phyloP scores from a whole-genome alignment of 331 rosid genomes.

The Rhamnella rubrinervis region DNA sequence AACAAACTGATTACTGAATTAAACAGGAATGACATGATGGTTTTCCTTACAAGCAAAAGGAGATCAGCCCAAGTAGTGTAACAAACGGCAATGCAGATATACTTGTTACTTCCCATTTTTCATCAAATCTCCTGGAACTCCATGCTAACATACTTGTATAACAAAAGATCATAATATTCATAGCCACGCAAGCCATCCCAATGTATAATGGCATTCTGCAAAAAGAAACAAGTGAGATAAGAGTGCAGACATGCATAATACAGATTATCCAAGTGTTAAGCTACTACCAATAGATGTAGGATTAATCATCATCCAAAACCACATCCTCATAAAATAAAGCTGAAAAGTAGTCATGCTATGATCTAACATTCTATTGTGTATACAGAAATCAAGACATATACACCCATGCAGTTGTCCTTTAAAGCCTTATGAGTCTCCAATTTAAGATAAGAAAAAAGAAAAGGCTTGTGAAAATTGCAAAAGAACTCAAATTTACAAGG shows the following conservation, averaged over 20 bases:
- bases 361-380: background rate
- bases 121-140: constrained; percentile 76
- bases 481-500: background rate
- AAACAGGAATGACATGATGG: constrained; percentile 12
- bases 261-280: background rate
- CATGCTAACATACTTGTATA: constrained; percentile 76
- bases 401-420: background rate
- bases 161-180: constrained; percentile 66
- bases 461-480: background rate
- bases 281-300: background rate
- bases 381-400: background rate
- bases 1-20: constrained; percentile 10
- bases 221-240: constrained; percentile 25
- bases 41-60: constrained; percentile 84
- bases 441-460: background rate
- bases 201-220: constrained; percentile 88
- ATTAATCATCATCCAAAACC: background rate
- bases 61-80: constrained; percentile 69
- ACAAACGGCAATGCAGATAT: constrained; percentile 73
- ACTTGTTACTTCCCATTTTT: constrained; percentile 80
- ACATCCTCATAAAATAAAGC: background rate
- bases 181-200: constrained; percentile 74
- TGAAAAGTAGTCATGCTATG: background rate
- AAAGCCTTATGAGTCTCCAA: background rate
- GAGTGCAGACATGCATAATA: background rate